Base-by-base conservation (phyloP, 495 filamentous ascomycete species). In the Penicillium macrosclerotiorum region DNA sequence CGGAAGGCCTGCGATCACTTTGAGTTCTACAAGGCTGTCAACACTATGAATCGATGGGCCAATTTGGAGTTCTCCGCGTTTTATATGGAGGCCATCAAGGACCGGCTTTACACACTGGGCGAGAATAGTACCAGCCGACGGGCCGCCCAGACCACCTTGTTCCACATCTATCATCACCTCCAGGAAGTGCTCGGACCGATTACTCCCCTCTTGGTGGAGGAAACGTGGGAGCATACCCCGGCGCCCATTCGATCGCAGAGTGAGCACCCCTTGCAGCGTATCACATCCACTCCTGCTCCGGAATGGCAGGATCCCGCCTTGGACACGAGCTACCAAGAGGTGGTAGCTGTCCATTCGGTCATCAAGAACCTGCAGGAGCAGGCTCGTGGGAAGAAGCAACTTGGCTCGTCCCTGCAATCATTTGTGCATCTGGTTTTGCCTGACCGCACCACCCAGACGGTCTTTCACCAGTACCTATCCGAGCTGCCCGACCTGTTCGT, bases 41-140 rank as follows among this genome's bases (percentile, higher is more conserved):
- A 72, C 41, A 67, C 73, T 5, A 71, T 97, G 51, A 91, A 90
- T 64, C 75, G 72, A 47, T 97, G 90, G 82, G 69, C 94, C 49
- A 82, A 80, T 45, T 78, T 74, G 14, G 86, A 95, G 50, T 79
- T 99, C 18, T 96, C 91, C 0, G 81, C 92, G 0, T 95, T 96
- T 60, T 97, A 97, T 68, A 80, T 97, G 39, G 93, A 97, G 62
- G 79, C 85, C 0, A 71, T 90, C 59, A 99, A 97, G 64, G 93
- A 99, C 59, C 74, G 86, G 20, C 67, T 96, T 3, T 97, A 97
- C 70, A 89, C 89, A 22, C 84, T 84, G 17, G 78, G 79, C 44
- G 78, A 79, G 31, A 72, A 75, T 40, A 77, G 74, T 38, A 61
- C 49, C 3, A 72, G 72, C 50, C 67, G 82, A 16, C 65, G 70